Evolutionary conservation across 1,284 basidiomycete species (phyloP), one percentile per base, ranked within the genome.

Genomic region (Sporisorium reilianum): DNA sequence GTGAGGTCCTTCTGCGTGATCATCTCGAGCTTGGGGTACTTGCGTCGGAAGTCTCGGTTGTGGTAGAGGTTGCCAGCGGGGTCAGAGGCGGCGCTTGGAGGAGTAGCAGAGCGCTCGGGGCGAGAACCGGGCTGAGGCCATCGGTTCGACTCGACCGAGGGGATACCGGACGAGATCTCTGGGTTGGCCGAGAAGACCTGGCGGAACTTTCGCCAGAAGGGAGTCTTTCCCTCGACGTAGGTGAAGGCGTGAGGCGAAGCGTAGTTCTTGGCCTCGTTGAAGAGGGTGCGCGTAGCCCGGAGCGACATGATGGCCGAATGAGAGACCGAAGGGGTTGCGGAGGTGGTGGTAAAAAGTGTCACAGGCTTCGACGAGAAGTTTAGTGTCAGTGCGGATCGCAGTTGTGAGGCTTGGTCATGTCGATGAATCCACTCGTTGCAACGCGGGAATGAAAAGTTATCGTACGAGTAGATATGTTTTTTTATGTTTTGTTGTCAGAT

Each of bases 11-110:
- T 66, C 64, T 84, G 83, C 25, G 80, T 84, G 57, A 84, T 77
- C 73, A 84, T 81, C 38, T 82, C 78, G 50, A 94, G 90, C 80
- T 91, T 91, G 32, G 95, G 94, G 86, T 95, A 97, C 59, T 90
- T 90, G 65, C 95, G 90, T 66, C 95, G 91, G 80, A 95, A 92
- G 86, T 97, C 95, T 69, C 95, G 93, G 86, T 95, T 93, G 90
- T 91, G 94, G 89, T 97, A 97, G 46, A 80, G 46, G 73, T 85
- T 76, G 68, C 66, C 60, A 23, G 78, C 77, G 18, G 73, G 55
- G 62, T 79, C 74, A 36, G 62, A 73, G 40, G 70, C 71, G 79
- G 79, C 90, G 92, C 93, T 95, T 2, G 95, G 93, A 14, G 95
- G 93, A 0, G 92, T 92, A 16, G 90, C 88, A 80, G 95, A 94